Percentiles rank a stretch among this genome's conserved stretches.
Conservation (phyloP, 2,329 filamentous ascomycete species). For the Trichoderma breve region DNA sequence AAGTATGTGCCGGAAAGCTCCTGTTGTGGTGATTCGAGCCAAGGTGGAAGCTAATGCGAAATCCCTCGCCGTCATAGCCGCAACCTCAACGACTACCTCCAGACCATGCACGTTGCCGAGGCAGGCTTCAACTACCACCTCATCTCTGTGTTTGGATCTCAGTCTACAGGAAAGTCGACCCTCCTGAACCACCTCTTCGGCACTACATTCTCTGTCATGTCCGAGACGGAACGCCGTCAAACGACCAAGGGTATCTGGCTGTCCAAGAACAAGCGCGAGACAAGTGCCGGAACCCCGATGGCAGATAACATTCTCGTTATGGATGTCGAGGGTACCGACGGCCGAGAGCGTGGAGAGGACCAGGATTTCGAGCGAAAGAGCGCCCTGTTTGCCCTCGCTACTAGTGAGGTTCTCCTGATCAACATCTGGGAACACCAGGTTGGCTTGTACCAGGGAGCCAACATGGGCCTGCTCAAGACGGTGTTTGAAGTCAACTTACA, state of each 20-base stretch:
- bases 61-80: conserved; percentile 49
- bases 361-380: conserved; percentile 99
- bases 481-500: conserved; percentile 99
- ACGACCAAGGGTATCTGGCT: conserved; percentile 99
- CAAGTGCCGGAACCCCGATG: conserved; percentile 61
- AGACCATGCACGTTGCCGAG: conserved; percentile 73
- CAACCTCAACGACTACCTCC: conserved; percentile 78
- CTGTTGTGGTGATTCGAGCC: not conserved
- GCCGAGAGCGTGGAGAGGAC: conserved; percentile 92
- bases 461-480: conserved; percentile 98
- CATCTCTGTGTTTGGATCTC: conserved; percentile 97
- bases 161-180: conserved; percentile 98
- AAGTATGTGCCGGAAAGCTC: conserved; percentile 61
- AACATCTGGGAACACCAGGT: conserved; percentile 99
- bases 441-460: conserved; percentile 94
- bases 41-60: conserved; percentile 8
- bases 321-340: conserved; percentile 98
- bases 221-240: conserved; percentile 87
- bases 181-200: conserved; percentile 94
- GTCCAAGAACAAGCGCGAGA: conserved; percentile 84
- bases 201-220: conserved; percentile 97
- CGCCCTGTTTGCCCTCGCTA: conserved; percentile 92
- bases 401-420: conserved; percentile 95
- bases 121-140: conserved; percentile 99
- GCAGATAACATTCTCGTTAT: conserved; percentile 98